A percentile compares a stretch with the other conserved stretches of the same genome.
Evolutionary conservation across 495 filamentous ascomycete genomes (phyloP).

Genomic region (Neurospora sp.): DNA sequence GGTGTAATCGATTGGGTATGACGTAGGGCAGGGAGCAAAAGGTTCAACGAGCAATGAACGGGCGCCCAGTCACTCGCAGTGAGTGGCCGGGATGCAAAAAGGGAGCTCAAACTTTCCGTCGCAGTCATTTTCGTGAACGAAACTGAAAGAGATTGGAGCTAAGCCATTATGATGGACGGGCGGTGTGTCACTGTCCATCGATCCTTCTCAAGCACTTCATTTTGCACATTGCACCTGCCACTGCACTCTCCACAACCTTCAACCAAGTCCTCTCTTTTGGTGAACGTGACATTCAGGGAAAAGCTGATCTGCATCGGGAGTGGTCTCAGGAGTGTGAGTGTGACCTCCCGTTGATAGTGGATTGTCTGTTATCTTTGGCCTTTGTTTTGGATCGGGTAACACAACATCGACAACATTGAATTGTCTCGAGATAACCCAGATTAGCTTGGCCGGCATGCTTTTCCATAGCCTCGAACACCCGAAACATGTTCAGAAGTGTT

Average conservation of each 20-base stretch:
- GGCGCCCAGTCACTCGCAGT: too few relatives aligned
- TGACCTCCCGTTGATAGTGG: too few relatives aligned
- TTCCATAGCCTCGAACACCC: not conserved
- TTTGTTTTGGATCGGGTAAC: not conserved
- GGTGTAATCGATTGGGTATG: not conserved
- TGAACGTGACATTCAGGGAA: too few relatives aligned
- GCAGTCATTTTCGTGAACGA: too few relatives aligned
- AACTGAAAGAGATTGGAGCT: not conserved
- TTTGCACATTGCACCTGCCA: not conserved
- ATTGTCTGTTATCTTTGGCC: not conserved
- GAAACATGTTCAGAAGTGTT: not conserved
- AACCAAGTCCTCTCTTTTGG: not conserved
- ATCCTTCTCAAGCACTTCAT: not conserved
- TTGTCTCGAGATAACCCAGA: not conserved
- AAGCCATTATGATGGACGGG: not conserved
- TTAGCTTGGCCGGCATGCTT: not conserved
- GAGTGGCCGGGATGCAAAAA: too few relatives aligned
- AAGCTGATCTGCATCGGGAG: not conserved
- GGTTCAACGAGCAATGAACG: not conserved
- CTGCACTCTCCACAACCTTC: not conserved
- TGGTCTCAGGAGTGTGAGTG: not conserved
- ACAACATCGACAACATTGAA: not conserved
- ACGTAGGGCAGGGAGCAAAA: not conserved
- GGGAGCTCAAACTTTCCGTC: too few relatives aligned
- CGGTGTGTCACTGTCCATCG: not conserved